Conservation (phyloP, 2,329 filamentous ascomycete species). For the Septoria linicola region DNA sequence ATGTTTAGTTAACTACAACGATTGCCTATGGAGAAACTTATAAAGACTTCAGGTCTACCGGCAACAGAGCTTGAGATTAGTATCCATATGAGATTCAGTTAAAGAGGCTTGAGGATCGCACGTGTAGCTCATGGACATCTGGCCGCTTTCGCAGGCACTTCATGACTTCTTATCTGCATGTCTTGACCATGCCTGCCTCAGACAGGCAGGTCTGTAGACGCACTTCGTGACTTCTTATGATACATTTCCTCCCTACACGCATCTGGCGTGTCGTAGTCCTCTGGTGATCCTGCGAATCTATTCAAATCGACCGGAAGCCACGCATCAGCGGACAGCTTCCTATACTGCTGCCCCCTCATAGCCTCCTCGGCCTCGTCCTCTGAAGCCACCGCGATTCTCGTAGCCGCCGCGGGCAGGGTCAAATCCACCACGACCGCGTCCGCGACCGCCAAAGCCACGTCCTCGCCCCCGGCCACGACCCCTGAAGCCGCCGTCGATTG, state of each 20-base stretch:
- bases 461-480: constrained; percentile 77
- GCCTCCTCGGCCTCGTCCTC: constrained; percentile 25
- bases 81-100: too few relatives aligned
- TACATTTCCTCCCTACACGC: background rate
- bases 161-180: too few relatives aligned
- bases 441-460: constrained; percentile 51
- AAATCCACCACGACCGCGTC: constrained; percentile 47
- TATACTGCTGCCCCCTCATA: constrained; percentile 23
- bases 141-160: too few relatives aligned
- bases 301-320: constrained; percentile 3
- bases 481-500: constrained; percentile 74
- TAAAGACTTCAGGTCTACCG: too few relatives aligned
- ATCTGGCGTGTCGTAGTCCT: constrained; percentile 4
- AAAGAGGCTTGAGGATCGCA: too few relatives aligned
- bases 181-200: too few relatives aligned
- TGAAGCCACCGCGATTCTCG: constrained; percentile 16
- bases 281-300: background rate
- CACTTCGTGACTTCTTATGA: too few relatives aligned
- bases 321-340: constrained; percentile 1
- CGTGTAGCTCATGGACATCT: too few relatives aligned
- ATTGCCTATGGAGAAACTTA: too few relatives aligned
- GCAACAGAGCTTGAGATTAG: too few relatives aligned
- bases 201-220: too few relatives aligned
- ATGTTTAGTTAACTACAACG: too few relatives aligned
- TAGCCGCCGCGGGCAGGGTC: constrained; percentile 21